Evolutionary conservation across 2,329 filamentous ascomycete species (phyloP), one percentile per base, ranked within the genome.

Genomic region (Penicillium digitatum): DNA sequence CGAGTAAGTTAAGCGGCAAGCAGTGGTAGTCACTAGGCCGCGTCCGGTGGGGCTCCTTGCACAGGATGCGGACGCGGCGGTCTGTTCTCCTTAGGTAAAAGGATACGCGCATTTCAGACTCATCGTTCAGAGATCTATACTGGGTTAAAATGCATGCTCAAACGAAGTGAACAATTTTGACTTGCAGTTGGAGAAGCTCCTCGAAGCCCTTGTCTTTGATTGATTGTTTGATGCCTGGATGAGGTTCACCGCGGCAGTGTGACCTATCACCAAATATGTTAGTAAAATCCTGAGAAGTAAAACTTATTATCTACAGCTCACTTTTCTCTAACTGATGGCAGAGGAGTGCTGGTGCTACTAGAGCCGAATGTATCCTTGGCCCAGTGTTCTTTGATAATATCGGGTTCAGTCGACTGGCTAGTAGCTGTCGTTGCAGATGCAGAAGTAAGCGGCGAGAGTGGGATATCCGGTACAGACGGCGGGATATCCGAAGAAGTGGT

Each of bases 71-170:
- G 22, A 78, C 77, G 45, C 81, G 79, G 51, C 76, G 69, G 60
- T 85, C 81, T 0, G 66, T 62, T 10, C 77, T 71, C 12, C 82
- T 75, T 62, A 79, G 75, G 60, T 81, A 84, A n/a, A 82, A 75
- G 38, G 74, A 72, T 18, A 81, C 72, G 37, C 69, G 74, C 20
- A 82, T 71, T 34, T 77, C 71, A 5, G 69, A 65, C 5, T 66
- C 75, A 38, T 72, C 73, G 35, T 79, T 77, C 56, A 84, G 81
- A 0, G 76, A 73, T 48, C 77, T 80, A 48, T 29, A 37, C 5
- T 10, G n/a, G 18, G 50, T 64, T 14, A 58, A 34, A 16, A 9
- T 3, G 42, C 35, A 38, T 32, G 16, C 3, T 5, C 5, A 20
- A 22, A 18, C 26, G 9, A 11, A n/a, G 12, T 22, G 14, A 14